A percentile compares a stretch with the other conserved stretches of the same genome.
These are phyloP conservation scores for Flaveria linearis DNA, from an alignment of 129 eudicot genomes.

Conservation along the genomic window DNA sequence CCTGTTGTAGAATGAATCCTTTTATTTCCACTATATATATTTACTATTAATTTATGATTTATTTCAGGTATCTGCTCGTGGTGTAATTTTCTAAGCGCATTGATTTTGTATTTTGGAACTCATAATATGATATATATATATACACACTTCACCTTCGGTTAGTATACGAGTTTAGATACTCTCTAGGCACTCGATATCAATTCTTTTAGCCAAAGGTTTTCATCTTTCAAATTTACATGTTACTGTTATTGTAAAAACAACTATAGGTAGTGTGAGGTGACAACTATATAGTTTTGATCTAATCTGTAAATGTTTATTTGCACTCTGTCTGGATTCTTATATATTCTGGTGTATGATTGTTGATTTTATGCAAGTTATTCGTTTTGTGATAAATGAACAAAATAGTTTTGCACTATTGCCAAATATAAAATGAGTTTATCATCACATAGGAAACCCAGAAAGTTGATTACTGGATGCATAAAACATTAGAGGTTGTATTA, in stretches of 20 bases:
- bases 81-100: slow-evolving; percentile 39
- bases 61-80: slow-evolving; percentile 32
- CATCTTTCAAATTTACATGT: slow-evolving; percentile 27
- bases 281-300: slow-evolving; percentile 26
- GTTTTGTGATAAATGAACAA: background rate
- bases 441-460: background rate
- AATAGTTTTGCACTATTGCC: background rate
- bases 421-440: slow-evolving; percentile 3
- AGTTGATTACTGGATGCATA: background rate
- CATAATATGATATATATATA: slow-evolving; percentile 34
- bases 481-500: background rate
- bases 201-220: slow-evolving; percentile 31
- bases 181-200: slow-evolving; percentile 22
- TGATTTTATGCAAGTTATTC: slow-evolving; percentile 5
- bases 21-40: background rate
- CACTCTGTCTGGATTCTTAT: slow-evolving; percentile 9
- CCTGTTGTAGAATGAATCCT: background rate
- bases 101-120: slow-evolving; percentile 38
- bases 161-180: slow-evolving; percentile 20
- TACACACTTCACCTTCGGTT: slow-evolving; percentile 36
- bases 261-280: slow-evolving; percentile 34
- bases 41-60: background rate
- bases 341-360: slow-evolving; percentile 5
- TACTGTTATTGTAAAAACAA: slow-evolving; percentile 31
- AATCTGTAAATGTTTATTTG: slow-evolving; percentile 19